A percentile compares a stretch with the other conserved stretches of the same genome.
Evolutionary conservation across 169 alveolate species (phyloP).

Genomic region (Babesia ovata): DNA sequence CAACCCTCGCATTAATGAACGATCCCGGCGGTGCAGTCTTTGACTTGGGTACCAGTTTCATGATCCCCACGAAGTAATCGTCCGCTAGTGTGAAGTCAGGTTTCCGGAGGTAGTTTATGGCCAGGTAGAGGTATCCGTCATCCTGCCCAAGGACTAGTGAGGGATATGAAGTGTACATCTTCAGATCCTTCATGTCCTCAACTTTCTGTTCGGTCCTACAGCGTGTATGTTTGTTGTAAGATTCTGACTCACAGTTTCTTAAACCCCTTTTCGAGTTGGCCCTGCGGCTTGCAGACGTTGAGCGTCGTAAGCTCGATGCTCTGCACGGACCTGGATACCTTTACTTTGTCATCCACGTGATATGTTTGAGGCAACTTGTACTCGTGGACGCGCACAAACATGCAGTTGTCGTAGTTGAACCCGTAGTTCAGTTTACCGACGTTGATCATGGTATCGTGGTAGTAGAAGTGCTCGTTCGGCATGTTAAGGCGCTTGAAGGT

Average conservation of each 20-base stretch:
- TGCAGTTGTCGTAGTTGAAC: slow-evolving; percentile 49
- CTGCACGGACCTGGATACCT: not conserved
- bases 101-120: slow-evolving; percentile 44
- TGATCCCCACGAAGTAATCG: slow-evolving; percentile 58
- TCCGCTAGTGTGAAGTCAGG: slow-evolving; percentile 45
- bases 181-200: slow-evolving; percentile 35
- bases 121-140: slow-evolving; percentile 59
- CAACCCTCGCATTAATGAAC: slow-evolving; percentile 38
- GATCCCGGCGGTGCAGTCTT: slow-evolving; percentile 27
- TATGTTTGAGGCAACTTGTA: slow-evolving; percentile 1
- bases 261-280: slow-evolving; percentile 17
- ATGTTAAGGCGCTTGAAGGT: slow-evolving; percentile 28
- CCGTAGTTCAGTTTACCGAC: slow-evolving; percentile 60
- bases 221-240: not conserved
- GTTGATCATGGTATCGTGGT: slow-evolving; percentile 33
- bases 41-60: slow-evolving; percentile 51
- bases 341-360: not conserved
- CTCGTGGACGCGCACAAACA: slow-evolving; percentile 55
- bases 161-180: slow-evolving; percentile 42
- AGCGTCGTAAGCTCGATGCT: slow-evolving; percentile 19
- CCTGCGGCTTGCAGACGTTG: slow-evolving; percentile 55
- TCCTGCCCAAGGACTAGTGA: slow-evolving; percentile 52
- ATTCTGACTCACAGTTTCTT: slow-evolving; percentile 21
- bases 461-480: slow-evolving; percentile 42
- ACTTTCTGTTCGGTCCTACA: slow-evolving; percentile 36